Evolutionary conservation across 179 eudicot species (phyloP).

Genomic region (Sideroxylon spinosum): DNA sequence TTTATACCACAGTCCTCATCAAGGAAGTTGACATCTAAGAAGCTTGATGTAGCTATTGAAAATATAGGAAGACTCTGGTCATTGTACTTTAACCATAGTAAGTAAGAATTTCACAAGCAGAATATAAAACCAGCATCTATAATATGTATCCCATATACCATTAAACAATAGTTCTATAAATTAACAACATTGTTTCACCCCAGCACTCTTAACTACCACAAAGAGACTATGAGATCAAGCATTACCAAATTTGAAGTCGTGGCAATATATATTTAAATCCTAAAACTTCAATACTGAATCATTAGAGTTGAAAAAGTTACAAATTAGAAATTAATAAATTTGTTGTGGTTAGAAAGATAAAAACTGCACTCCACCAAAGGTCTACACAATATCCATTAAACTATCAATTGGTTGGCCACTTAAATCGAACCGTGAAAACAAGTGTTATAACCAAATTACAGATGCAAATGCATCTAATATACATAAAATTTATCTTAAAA

Average conservation of each 20-base stretch:
- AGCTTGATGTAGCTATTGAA: constrained; percentile 29
- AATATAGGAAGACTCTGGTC: constrained; percentile 5
- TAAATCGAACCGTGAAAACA: background rate
- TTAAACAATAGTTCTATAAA: background rate
- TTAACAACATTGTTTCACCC: background rate
- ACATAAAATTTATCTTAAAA: background rate
- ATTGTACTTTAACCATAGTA: background rate
- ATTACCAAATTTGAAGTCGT: background rate
- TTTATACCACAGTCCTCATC: constrained; percentile 29
- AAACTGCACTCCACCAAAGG: background rate
- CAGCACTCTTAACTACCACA: background rate
- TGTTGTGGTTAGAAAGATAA: background rate
- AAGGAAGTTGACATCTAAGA: constrained; percentile 30
- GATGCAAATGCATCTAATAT: constrained; percentile 10
- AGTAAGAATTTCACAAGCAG: constrained; percentile 7
- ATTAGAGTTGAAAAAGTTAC: background rate
- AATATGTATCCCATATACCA: background rate
- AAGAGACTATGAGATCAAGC: background rate
- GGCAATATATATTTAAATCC: background rate
- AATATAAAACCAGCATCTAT: background rate
- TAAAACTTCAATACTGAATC: background rate
- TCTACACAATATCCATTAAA: background rate
- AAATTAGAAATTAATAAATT: background rate
- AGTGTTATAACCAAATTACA: background rate
- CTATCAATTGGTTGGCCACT: background rate